Conservation (phyloP, 2,329 filamentous ascomycete genomes). For the Magnaporthiopsis rhizophila region DNA sequence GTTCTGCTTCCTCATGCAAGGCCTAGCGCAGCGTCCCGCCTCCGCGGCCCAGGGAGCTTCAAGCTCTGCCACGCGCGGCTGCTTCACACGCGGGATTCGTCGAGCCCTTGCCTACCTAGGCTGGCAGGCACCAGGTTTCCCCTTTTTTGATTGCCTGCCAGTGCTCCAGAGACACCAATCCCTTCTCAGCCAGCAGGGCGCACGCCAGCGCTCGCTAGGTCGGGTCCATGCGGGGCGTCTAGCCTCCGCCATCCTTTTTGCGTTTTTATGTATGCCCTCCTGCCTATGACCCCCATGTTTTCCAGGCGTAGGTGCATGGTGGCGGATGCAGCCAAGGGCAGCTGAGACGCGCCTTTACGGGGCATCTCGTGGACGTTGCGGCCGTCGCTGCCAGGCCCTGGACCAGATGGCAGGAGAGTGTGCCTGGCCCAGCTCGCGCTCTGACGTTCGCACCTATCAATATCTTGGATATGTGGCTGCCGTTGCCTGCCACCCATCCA, state of each 20-base stretch:
- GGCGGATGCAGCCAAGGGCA: not conserved
- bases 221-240: not conserved
- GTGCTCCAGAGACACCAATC: not conserved
- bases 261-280: not conserved
- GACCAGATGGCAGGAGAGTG: too few species aligned
- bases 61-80: not conserved
- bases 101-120: not conserved
- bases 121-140: not conserved
- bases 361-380: not conserved
- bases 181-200: not conserved
- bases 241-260: not conserved
- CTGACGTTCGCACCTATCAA: not conserved
- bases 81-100: not conserved
- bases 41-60: not conserved
- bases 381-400: too few species aligned
- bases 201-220: not conserved
- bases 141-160: not conserved
- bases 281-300: not conserved
- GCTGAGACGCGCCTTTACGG: not conserved
- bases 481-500: not conserved
- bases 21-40: not conserved
- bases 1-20: not conserved
- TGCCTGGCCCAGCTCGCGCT: not conserved
- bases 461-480: not conserved
- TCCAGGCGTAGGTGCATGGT: not conserved